Evolutionary conservation across 495 filamentous ascomycete species (phyloP).

Genomic region (Aspergillus steynii): DNA sequence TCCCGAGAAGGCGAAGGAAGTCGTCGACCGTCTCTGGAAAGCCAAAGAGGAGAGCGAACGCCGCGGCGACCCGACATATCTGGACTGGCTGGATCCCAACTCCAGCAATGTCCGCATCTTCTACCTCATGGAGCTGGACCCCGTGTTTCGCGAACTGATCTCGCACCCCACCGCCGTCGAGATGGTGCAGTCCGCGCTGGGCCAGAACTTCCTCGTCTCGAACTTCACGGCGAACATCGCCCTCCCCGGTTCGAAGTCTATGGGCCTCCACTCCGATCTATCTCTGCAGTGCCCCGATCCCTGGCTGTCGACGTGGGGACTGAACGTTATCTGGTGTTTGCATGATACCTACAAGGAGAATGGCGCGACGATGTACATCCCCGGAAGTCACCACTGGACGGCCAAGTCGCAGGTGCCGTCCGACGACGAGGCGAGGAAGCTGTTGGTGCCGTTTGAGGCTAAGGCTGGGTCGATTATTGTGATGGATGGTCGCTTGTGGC

Average conservation of each 20-base stretch:
- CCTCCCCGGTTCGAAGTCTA: constrained; percentile 5
- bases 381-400: constrained; percentile 5
- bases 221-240: constrained; percentile 11
- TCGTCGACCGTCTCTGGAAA: constrained; percentile 3
- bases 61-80: constrained; percentile 6
- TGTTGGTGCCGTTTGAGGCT: constrained; percentile 7
- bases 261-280: constrained; percentile 8
- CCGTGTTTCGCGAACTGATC: constrained; percentile 7
- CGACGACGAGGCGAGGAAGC: constrained; percentile 1
- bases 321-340: constrained; percentile 10
- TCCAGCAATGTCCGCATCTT: constrained; percentile 6
- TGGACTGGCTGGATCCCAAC: constrained; percentile 10
- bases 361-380: constrained; percentile 10
- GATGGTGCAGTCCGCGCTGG: constrained; percentile 6
- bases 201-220: constrained; percentile 9
- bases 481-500: constrained; percentile 7
- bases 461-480: constrained; percentile 8
- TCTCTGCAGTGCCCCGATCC: constrained; percentile 4
- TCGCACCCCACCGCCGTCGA: constrained; percentile 6
- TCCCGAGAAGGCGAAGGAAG: constrained; percentile 2
- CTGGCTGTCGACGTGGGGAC: constrained; percentile 3
- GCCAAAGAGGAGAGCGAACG: constrained; percentile 2
- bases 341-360: constrained; percentile 7
- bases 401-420: neutral
- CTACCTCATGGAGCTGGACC: constrained; percentile 10